Evolutionary conservation across 2,329 filamentous ascomycete genomes (phyloP).

Genomic region (Daldinia sp.): DNA sequence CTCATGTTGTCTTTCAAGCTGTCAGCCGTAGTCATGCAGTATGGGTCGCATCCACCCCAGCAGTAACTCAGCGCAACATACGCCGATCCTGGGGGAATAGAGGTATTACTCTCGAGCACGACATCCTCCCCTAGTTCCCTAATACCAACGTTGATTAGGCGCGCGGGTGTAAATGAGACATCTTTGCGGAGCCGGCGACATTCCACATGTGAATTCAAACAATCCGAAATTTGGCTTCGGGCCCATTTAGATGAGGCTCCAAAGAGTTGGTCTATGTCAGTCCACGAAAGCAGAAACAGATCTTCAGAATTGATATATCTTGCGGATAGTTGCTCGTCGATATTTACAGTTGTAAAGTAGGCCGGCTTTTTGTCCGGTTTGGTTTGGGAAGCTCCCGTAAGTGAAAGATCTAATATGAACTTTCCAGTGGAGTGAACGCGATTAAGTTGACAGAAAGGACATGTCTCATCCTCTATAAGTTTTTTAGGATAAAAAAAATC

Average conservation of each 20-base stretch:
- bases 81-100: background rate
- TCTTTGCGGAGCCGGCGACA: background rate
- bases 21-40: constrained; percentile 22
- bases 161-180: background rate
- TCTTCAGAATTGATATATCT: background rate
- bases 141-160: constrained; percentile 16
- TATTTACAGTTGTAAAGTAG: background rate
- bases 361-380: no score
- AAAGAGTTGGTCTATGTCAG: background rate
- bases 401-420: no score
- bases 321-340: background rate
- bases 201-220: background rate
- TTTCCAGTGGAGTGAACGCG: no score
- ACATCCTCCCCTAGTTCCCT: constrained; percentile 10
- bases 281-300: background rate
- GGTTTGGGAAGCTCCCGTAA: no score
- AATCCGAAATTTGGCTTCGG: constrained; percentile 9
- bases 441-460: background rate
- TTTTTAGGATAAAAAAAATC: background rate
- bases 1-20: constrained; percentile 12
- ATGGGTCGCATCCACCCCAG: constrained; percentile 17
- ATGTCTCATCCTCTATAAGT: background rate
- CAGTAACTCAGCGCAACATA: constrained; percentile 30
- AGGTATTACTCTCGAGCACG: background rate
- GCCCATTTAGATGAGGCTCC: constrained; percentile 5